phyloP scores from a whole-genome alignment of 2,329 filamentous ascomycete genomes.

The Macrophomina pseudophaseolina region DNA sequence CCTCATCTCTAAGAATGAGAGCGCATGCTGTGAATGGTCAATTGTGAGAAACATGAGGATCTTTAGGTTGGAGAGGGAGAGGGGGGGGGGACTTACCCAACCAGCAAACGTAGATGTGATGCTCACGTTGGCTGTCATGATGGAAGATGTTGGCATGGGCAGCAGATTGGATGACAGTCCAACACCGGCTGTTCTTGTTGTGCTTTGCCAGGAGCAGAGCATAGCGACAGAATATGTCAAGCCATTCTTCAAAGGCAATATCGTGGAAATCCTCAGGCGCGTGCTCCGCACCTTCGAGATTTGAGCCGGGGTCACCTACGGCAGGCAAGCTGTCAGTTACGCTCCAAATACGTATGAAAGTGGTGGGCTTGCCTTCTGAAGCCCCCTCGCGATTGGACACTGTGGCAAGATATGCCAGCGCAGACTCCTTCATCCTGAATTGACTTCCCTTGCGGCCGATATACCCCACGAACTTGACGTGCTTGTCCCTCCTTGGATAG shows the following conservation, averaged over 20 bases:
- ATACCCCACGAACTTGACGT: conserved; percentile 46
- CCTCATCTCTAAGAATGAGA: conserved; percentile 76
- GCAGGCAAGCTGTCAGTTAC: not conserved
- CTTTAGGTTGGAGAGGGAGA: conserved; percentile 25
- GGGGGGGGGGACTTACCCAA: conserved; percentile 60
- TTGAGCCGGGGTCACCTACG: conserved; percentile 1
- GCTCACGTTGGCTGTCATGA: conserved; percentile 68
- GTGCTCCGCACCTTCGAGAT: conserved; percentile 6
- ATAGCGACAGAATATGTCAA: conserved; percentile 89
- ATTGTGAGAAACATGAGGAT: conserved; percentile 26
- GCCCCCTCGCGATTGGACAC: conserved; percentile 36
- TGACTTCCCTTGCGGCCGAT: conserved; percentile 38
- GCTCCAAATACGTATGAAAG: not conserved
- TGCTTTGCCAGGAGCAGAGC: conserved; percentile 74
- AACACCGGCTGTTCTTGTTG: conserved; percentile 73
- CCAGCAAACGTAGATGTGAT: conserved; percentile 78
- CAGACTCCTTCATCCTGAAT: conserved; percentile 24
- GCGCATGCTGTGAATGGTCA: conserved; percentile 68
- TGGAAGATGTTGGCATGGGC: conserved; percentile 83
- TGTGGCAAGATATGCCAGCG: conserved; percentile 19
- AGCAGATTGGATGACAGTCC: conserved; percentile 78
- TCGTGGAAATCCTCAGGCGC: conserved; percentile 69
- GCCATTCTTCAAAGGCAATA: conserved; percentile 82
- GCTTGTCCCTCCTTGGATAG: conserved; percentile 58
- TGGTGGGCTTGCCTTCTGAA: conserved; percentile 45